A percentile compares a stretch with the other conserved stretches of the same genome.
Evolutionary conservation across 2,329 filamentous ascomycete species (phyloP).

Genomic region (Fusarium burgessii): DNA sequence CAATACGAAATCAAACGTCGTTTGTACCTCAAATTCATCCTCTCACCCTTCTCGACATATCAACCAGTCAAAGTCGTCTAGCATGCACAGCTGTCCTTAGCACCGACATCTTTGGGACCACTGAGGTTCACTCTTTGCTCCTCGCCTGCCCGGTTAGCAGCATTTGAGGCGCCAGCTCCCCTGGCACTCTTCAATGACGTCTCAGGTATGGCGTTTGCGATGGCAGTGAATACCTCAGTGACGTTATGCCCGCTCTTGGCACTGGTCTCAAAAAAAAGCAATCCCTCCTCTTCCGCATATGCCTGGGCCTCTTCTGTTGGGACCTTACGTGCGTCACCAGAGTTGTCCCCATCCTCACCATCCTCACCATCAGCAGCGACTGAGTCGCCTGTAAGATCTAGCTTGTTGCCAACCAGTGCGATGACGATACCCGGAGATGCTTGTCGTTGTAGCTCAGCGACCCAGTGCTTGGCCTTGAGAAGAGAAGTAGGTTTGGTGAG

Average conservation of each 20-base stretch:
- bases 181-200: conserved; percentile 91
- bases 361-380: conserved; percentile 59
- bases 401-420: conserved; percentile 95
- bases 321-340: conserved; percentile 85
- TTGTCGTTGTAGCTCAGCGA: conserved; percentile 95
- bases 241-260: conserved; percentile 97
- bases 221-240: conserved; percentile 95
- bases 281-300: conserved; percentile 93
- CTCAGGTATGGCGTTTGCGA: conserved; percentile 97
- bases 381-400: conserved; percentile 81
- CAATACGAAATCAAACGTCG: conserved; percentile 41
- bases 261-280: conserved; percentile 98
- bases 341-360: conserved; percentile 69
- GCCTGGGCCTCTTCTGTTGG: conserved; percentile 89
- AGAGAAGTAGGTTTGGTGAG: conserved; percentile 96
- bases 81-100: conserved; percentile 93
- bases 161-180: conserved; percentile 73
- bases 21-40: conserved; percentile 25
- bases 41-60: conserved; percentile 19
- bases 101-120: conserved; percentile 76
- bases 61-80: conserved; percentile 53
- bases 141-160: conserved; percentile 70
- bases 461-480: conserved; percentile 98
- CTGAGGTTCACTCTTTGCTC: conserved; percentile 86
- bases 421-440: conserved; percentile 97